A percentile compares a stretch with the other conserved stretches of the same genome.
These are phyloP conservation scores for Barbarea vulgaris DNA, from an alignment of 345 rosid species.

Conservation along the genomic window DNA sequence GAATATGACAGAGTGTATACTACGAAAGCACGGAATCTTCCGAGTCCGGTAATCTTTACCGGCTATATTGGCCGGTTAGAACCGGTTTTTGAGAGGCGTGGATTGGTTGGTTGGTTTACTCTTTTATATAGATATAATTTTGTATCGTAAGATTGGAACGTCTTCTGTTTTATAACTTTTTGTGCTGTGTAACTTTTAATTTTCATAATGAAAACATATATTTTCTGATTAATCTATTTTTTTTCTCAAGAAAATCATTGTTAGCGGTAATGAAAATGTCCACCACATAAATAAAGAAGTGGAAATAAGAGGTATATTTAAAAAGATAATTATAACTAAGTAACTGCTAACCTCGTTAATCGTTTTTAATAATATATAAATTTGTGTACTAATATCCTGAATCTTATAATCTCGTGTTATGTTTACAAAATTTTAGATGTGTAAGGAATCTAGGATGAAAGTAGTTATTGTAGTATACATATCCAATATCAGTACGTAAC, in stretches of 20 bases:
- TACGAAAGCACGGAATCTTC: slow-evolving; percentile 24
- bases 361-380: background rate
- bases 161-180: background rate
- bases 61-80: slow-evolving; percentile 31
- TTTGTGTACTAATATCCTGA: background rate
- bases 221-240: background rate
- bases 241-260: background rate
- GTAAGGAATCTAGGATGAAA: slow-evolving; percentile 1
- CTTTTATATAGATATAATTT: background rate
- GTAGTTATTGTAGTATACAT: too few species aligned
- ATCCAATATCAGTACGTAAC: background rate
- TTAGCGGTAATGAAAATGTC: background rate
- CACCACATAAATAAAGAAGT: background rate
- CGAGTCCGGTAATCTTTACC: slow-evolving; percentile 42
- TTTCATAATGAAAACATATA: background rate
- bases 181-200: slow-evolving; percentile 1
- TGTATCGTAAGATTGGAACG: background rate
- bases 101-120: slow-evolving; percentile 30
- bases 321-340: too few species aligned
- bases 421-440: background rate
- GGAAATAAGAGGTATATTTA: background rate
- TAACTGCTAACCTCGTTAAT: background rate
- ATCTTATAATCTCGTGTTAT: background rate
- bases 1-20: slow-evolving; percentile 30
- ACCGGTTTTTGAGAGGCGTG: slow-evolving; percentile 42